These are phyloP conservation scores for Phlebiopsis flavidoalba DNA, from an alignment of 768 basidiomycete species.

Conservation along the genomic window DNA sequence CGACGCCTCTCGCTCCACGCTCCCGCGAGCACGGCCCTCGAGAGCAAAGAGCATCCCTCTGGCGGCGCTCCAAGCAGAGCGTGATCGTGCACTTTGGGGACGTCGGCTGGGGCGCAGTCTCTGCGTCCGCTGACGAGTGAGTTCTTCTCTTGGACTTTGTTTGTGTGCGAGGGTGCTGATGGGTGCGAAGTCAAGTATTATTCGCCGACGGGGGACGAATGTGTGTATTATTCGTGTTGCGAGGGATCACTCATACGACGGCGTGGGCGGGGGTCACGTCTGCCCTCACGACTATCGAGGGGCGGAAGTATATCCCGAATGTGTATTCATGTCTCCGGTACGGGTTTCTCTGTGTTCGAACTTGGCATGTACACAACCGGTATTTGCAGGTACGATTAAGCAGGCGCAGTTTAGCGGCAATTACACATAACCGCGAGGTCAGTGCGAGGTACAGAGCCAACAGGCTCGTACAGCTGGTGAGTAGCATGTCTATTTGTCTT, in stretches of 20 bases:
- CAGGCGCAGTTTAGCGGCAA: conserved; percentile 77
- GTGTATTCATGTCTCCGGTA: conserved; percentile 81
- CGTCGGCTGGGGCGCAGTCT: conserved; percentile 80
- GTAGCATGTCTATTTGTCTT: not conserved
- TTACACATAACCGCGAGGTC: conserved; percentile 65
- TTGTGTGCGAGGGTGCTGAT: not conserved
- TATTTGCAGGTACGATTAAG: conserved; percentile 73
- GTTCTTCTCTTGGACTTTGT: conserved; percentile 15
- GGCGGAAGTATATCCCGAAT: conserved; percentile 58
- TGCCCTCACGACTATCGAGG: conserved; percentile 59
- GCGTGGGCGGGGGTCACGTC: conserved; percentile 76
- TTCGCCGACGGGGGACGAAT: conserved; percentile 75
- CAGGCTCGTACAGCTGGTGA: conserved; percentile 47
- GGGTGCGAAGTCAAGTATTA: conserved; percentile 72
- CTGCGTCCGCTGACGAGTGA: conserved; percentile 63
- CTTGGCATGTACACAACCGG: not conserved
- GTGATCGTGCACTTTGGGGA: conserved; percentile 76
- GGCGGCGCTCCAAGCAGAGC: conserved; percentile 50
- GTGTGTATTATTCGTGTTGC: conserved; percentile 84
- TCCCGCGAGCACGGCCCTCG: conserved; percentile 44
- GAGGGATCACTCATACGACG: conserved; percentile 70
- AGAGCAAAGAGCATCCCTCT: conserved; percentile 59
- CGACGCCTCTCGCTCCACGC: conserved; percentile 12
- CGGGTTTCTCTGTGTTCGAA: conserved; percentile 15
- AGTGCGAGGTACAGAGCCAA: conserved; percentile 61